These are phyloP conservation scores for Wickerhamiella australiensis DNA, from an alignment of 805 yeast species.

Conservation along the genomic window DNA sequence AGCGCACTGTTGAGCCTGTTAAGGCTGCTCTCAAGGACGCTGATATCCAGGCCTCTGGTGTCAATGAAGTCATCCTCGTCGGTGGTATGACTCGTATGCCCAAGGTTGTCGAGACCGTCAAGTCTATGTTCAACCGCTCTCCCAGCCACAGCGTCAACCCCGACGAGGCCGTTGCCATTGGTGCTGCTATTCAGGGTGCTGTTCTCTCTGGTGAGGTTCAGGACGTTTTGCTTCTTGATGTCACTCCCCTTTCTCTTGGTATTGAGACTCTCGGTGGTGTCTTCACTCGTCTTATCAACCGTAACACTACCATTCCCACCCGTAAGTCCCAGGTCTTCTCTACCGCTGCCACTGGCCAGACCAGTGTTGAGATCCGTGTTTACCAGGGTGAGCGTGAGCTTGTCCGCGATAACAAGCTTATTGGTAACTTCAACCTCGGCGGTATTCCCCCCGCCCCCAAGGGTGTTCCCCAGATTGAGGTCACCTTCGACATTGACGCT, in stretches of 20 bases:
- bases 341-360: slow-evolving; percentile 92
- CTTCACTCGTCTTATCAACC: slow-evolving; percentile 78
- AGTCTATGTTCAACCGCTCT: slow-evolving; percentile 62
- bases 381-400: slow-evolving; percentile 99
- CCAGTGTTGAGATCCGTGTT: slow-evolving; percentile 92
- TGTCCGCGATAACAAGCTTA: slow-evolving; percentile 93
- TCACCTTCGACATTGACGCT: slow-evolving; percentile 90
- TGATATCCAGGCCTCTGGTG: slow-evolving; percentile 47
- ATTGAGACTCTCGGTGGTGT: slow-evolving; percentile 98
- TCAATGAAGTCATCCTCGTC: slow-evolving; percentile 71
- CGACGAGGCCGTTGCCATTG: slow-evolving; percentile 87
- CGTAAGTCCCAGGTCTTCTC: slow-evolving; percentile 94
- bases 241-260: slow-evolving; percentile 83
- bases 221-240: slow-evolving; percentile 81
- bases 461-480: slow-evolving; percentile 92
- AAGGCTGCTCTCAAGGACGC: slow-evolving; percentile 78
- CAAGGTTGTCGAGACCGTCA: slow-evolving; percentile 67
- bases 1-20: slow-evolving; percentile 63
- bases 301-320: slow-evolving; percentile 94
- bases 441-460: slow-evolving; percentile 94
- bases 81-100: slow-evolving; percentile 95
- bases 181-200: slow-evolving; percentile 98
- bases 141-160: slow-evolving; percentile 92
- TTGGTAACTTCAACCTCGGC: slow-evolving; percentile 89
- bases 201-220: slow-evolving; percentile 90